A percentile compares a stretch with the other conserved stretches of the same genome.
These are phyloP conservation scores for Anisodus acutangulus DNA, from an alignment of 257 asterid species.

Conservation along the genomic window DNA sequence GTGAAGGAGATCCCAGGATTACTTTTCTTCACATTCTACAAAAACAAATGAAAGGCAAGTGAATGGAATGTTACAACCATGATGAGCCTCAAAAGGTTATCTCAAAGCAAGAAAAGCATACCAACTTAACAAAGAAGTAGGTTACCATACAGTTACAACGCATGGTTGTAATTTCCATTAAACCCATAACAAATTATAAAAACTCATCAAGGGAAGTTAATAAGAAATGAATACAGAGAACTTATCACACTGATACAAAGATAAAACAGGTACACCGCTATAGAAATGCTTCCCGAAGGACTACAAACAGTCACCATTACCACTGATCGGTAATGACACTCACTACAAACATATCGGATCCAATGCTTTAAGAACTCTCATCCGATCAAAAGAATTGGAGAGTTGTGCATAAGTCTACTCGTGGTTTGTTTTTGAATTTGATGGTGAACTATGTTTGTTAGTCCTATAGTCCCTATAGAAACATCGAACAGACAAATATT, in stretches of 20 bases:
- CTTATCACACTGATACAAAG: neutral
- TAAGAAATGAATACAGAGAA: neutral
- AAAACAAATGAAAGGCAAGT: neutral
- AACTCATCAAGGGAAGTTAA: neutral
- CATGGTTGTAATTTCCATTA: neutral
- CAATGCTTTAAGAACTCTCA: neutral
- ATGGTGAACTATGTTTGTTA: neutral
- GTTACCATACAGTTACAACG: neutral
- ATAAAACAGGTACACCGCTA: neutral
- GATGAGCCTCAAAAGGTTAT: neutral
- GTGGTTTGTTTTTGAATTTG: neutral
- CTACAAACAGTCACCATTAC: neutral
- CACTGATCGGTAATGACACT: neutral
- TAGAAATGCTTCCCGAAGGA: neutral
- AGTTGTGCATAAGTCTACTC: neutral
- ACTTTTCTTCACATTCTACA: slow-evolving; percentile 72
- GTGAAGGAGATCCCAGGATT: slow-evolving; percentile 80
- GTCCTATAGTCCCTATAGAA: neutral
- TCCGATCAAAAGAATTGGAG: neutral
- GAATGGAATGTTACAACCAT: slow-evolving; percentile 22
- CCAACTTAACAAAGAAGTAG: neutral
- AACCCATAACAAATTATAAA: neutral
- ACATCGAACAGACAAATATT: neutral
- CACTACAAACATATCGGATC: neutral
- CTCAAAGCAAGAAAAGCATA: neutral